phyloP scores from a whole-genome alignment of 2,329 filamentous ascomycete species.

The Dactylellina parvicollis region DNA sequence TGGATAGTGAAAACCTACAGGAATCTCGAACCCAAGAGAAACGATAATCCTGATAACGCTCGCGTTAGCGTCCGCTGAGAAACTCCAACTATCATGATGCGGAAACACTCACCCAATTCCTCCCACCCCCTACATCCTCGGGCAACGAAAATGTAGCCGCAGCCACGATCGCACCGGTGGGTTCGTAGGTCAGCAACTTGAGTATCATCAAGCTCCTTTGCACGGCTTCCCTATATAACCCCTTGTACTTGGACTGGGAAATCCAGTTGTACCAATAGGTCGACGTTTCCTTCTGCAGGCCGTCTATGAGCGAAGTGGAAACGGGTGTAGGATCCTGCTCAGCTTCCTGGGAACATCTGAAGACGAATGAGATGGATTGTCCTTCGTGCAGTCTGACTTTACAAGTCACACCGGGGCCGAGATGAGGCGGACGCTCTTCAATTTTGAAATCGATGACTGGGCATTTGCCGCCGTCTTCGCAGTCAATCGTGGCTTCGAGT shows the following conservation, averaged over 20 bases:
- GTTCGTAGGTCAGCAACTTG: conserved; percentile 80
- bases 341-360: conserved; percentile 66
- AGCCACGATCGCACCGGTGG: conserved; percentile 79
- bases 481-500: conserved; percentile 74
- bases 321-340: conserved; percentile 70
- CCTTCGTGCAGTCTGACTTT: conserved; percentile 71
- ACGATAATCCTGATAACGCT: conserved; percentile 70
- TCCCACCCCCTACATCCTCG: conserved; percentile 74
- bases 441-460: conserved; percentile 69
- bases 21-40: conserved; percentile 82
- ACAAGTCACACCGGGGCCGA: conserved; percentile 72
- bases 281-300: conserved; percentile 75
- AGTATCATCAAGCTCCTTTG: conserved; percentile 76
- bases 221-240: conserved; percentile 77
- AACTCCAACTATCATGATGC: background rate
- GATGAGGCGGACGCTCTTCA: conserved; percentile 66
- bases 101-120: conserved; percentile 64
- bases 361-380: conserved; percentile 74
- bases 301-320: conserved; percentile 69
- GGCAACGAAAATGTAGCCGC: conserved; percentile 81
- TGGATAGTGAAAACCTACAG: conserved; percentile 68
- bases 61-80: conserved; percentile 1
- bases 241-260: conserved; percentile 74
- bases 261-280: conserved; percentile 80
- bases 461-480: conserved; percentile 66